Percentiles rank a stretch among this genome's conserved stretches.
These are phyloP conservation scores for Candida argentea DNA, from an alignment of 805 yeast species.

Conservation along the genomic window DNA sequence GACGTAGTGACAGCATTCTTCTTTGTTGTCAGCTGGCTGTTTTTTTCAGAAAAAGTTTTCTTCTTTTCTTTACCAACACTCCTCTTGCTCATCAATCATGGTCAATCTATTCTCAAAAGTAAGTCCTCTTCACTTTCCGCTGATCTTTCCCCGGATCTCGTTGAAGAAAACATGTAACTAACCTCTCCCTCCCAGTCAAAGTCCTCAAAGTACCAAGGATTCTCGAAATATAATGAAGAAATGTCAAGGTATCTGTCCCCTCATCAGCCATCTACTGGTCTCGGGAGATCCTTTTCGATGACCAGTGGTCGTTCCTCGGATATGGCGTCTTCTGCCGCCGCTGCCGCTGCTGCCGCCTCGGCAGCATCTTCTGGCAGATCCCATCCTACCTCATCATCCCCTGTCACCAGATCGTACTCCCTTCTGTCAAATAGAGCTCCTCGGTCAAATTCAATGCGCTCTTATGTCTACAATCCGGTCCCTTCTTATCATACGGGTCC, in stretches of 20 bases:
- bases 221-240: slow-evolving; percentile 22
- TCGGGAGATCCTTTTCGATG: too few species aligned
- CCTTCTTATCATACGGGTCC: slow-evolving; percentile 27
- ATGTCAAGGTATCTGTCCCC: slow-evolving; percentile 4
- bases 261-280: slow-evolving; percentile 6
- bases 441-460: slow-evolving; percentile 24
- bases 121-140: too few species aligned
- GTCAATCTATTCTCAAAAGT: too few species aligned
- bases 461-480: slow-evolving; percentile 29
- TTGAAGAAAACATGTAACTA: too few species aligned
- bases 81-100: too few species aligned
- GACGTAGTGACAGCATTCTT: too few species aligned
- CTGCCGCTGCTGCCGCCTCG: slow-evolving; percentile 3
- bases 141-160: too few species aligned
- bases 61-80: too few species aligned
- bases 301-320: slow-evolving; percentile 33
- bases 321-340: slow-evolving; percentile 19
- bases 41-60: too few species aligned
- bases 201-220: slow-evolving; percentile 21
- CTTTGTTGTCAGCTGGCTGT: too few species aligned
- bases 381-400: too few species aligned
- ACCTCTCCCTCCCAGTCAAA: too few species aligned
- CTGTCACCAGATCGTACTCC: background rate
- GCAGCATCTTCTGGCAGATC: slow-evolving; percentile 1
- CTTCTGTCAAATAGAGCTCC: slow-evolving; percentile 2